Conservation (phyloP, 495 filamentous ascomycete species). For the Talaromyces trachyspermus region DNA sequence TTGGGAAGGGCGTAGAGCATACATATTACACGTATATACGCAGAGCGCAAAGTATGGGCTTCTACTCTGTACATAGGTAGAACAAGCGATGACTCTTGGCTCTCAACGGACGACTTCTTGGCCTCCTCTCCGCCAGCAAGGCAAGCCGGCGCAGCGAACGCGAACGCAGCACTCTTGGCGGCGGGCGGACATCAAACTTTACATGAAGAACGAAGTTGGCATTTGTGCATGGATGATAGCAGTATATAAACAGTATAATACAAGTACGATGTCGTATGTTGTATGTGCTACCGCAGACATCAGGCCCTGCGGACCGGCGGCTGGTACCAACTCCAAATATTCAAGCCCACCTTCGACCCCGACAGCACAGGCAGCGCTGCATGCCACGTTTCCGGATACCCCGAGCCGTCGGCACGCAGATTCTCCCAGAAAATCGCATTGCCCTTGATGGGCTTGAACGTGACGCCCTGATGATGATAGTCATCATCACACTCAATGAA, state of each 20-base stretch:
- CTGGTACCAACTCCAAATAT: slow-evolving; percentile 54
- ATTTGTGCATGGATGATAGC: neutral
- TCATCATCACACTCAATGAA: slow-evolving; percentile 52
- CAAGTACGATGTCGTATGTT: too few species aligned
- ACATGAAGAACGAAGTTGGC: neutral
- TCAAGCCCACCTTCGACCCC: slow-evolving; percentile 72
- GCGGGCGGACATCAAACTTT: neutral
- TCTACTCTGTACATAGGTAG: neutral
- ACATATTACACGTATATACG: too few species aligned
- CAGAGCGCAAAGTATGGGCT: neutral
- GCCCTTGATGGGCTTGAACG: slow-evolving; percentile 45
- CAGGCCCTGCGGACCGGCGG: neutral
- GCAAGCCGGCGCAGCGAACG: neutral
- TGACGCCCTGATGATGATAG: slow-evolving; percentile 8
- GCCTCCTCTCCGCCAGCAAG: slow-evolving; percentile 7
- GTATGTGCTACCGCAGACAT: neutral
- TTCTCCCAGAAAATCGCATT: slow-evolving; percentile 80
- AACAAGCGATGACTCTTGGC: neutral
- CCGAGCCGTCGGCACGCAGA: slow-evolving; percentile 51
- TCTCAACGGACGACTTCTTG: neutral
- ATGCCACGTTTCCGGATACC: slow-evolving; percentile 62
- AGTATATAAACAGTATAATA: too few species aligned
- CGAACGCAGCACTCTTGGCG: neutral
- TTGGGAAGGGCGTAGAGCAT: too few species aligned
- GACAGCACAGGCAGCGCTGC: slow-evolving; percentile 59